Percentiles rank a stretch among this genome's conserved stretches.
These are phyloP conservation scores for Stephania japonica DNA, from an alignment of 164 flowering plant genomes.

Conservation along the genomic window DNA sequence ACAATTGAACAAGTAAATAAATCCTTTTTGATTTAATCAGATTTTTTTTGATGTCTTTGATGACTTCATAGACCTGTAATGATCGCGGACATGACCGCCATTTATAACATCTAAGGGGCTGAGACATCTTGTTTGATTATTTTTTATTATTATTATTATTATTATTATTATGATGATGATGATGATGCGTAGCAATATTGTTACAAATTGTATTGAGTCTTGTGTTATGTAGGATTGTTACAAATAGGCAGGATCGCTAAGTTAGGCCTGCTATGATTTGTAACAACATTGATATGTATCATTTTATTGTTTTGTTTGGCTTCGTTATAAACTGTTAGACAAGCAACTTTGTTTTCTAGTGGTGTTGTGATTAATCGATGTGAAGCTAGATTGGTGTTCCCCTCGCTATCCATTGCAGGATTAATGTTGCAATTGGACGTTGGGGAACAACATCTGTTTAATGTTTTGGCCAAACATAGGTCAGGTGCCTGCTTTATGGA, in stretches of 20 bases:
- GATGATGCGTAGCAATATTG: too few relatives aligned
- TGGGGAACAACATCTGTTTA: conserved; percentile 16
- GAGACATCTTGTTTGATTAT: conserved; percentile 6
- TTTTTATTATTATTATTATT: too few relatives aligned
- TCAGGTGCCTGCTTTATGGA: too few relatives aligned
- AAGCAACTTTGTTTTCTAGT: not conserved
- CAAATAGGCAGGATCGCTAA: too few relatives aligned
- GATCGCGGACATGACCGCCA: conserved; percentile 21
- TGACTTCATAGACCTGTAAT: conserved; percentile 32
- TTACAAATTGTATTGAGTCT: too few relatives aligned
- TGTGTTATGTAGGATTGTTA: too few relatives aligned
- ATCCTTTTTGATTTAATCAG: not conserved
- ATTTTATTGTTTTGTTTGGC: not conserved
- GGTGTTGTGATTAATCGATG: not conserved
- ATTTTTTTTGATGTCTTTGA: conserved; percentile 17
- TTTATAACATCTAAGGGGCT: conserved; percentile 26
- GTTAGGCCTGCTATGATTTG: too few relatives aligned
- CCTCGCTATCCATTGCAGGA: conserved; percentile 20
- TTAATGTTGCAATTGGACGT: conserved; percentile 22
- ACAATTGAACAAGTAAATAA: conserved; percentile 20
- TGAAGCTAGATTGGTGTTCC: conserved; percentile 18
- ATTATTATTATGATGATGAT: too few relatives aligned
- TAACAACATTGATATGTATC: too few relatives aligned
- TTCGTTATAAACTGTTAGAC: not conserved
- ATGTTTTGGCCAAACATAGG: too few relatives aligned